phyloP scores from a whole-genome alignment of 768 basidiomycete genomes.

The Hypholoma fasciculare region DNA sequence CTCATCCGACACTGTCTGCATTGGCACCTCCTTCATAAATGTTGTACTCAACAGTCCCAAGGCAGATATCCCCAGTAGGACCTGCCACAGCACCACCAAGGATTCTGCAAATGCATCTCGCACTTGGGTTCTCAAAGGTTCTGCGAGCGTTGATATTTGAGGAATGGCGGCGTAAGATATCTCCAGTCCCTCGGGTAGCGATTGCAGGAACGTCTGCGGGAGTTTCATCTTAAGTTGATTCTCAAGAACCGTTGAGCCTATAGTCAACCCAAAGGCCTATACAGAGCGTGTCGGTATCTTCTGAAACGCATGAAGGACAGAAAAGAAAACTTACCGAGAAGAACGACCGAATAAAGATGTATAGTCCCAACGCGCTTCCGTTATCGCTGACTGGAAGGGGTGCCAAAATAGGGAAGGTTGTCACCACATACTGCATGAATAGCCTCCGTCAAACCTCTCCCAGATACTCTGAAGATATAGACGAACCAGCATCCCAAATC shows the following conservation, averaged over 20 bases:
- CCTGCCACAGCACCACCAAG: conserved; percentile 41
- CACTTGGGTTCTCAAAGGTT: conserved; percentile 33
- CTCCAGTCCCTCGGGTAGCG: conserved; percentile 33
- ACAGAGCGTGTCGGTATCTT: not conserved
- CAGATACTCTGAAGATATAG: not conserved
- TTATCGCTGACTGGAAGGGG: not conserved
- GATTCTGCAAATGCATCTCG: conserved; percentile 41
- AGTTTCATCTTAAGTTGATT: conserved; percentile 46
- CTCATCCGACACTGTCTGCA: no score
- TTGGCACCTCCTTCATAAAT: no score
- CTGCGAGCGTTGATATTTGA: conserved; percentile 29
- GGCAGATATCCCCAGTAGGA: conserved; percentile 38
- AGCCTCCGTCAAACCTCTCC: not conserved
- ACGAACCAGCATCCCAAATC: not conserved
- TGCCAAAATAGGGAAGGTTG: not conserved
- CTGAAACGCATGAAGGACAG: not conserved
- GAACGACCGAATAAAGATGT: not conserved
- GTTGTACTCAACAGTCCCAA: conserved; percentile 20
- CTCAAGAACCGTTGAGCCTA: conserved; percentile 50
- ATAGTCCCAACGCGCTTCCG: not conserved
- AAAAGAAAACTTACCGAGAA: not conserved
- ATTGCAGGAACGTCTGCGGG: conserved; percentile 34
- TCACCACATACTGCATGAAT: conserved; percentile 18
- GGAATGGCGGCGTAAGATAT: conserved; percentile 45
- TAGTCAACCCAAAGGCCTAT: conserved; percentile 52